Conservation (phyloP, 495 filamentous ascomycete species). For the Aspergillus campestris region DNA sequence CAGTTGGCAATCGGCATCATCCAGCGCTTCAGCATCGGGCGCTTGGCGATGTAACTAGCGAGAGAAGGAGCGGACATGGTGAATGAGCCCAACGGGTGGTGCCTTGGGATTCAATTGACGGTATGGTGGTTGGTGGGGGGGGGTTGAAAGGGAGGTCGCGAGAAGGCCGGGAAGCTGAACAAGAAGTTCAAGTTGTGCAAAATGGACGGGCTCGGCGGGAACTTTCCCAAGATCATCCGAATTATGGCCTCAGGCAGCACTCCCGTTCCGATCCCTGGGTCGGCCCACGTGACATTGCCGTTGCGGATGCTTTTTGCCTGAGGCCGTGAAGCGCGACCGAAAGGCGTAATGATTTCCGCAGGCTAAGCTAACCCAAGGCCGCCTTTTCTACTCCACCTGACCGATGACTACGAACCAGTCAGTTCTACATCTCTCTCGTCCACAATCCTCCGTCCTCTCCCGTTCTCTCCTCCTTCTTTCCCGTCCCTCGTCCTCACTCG, state of each 20-base stretch:
- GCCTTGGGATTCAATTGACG: constrained; percentile 21
- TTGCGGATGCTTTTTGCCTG: constrained; percentile 11
- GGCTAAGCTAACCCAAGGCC: too few relatives aligned
- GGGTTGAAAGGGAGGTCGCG: constrained; percentile 12
- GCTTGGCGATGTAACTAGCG: constrained; percentile 61
- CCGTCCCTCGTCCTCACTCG: background rate
- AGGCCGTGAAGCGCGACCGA: constrained; percentile 15
- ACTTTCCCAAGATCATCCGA: constrained; percentile 28
- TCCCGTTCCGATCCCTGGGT: constrained; percentile 1
- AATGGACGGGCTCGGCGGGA: constrained; percentile 31
- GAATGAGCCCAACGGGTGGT: constrained; percentile 21
- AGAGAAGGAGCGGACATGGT: constrained; percentile 69
- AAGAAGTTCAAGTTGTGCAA: constrained; percentile 42
- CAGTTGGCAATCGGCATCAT: constrained; percentile 71
- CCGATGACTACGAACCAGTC: constrained; percentile 5
- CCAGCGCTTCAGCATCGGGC: constrained; percentile 74
- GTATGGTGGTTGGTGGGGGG: constrained; percentile 14
- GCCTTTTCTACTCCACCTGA: constrained; percentile 18
- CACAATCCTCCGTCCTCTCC: constrained; percentile 2
- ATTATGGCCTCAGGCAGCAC: constrained; percentile 11
- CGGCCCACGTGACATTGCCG: constrained; percentile 3
- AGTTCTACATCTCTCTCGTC: constrained; percentile 6
- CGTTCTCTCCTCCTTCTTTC: background rate
- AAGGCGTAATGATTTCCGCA: too few relatives aligned
- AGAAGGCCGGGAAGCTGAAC: constrained; percentile 31